Evolutionary conservation across 495 filamentous ascomycete species (phyloP).

Genomic region (Hypoxylon fragiforme): DNA sequence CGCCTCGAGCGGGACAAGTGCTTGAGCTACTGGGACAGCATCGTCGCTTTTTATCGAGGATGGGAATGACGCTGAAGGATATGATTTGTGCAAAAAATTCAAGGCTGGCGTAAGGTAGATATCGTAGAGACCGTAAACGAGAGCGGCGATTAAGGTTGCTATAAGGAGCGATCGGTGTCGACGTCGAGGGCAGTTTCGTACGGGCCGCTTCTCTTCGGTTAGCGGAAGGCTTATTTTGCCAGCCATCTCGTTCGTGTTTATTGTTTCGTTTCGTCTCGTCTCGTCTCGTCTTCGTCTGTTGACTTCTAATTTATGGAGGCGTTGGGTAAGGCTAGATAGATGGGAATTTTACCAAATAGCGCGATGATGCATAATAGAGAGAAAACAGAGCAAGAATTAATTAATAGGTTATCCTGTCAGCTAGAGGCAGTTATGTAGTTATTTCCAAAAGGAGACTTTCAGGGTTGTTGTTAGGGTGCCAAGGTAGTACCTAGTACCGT

Average conservation of each 20-base stretch:
- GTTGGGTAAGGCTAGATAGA: neutral
- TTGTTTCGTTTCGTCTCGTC: no score
- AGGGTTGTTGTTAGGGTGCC: no score
- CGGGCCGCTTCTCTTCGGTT: constrained; percentile 41
- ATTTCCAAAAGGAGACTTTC: no score
- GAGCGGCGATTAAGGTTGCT: constrained; percentile 29
- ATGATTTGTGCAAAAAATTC: constrained; percentile 9
- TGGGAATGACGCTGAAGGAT: constrained; percentile 1
- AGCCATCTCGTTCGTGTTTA: constrained; percentile 29
- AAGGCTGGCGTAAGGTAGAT: constrained; percentile 25
- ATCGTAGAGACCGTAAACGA: constrained; percentile 32
- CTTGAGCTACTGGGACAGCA: constrained; percentile 3
- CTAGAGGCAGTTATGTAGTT: no score
- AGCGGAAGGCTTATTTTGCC: constrained; percentile 33
- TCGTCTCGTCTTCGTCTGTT: neutral
- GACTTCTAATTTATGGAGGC: neutral
- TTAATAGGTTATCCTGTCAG: no score
- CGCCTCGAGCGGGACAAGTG: constrained; percentile 75
- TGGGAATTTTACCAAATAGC: neutral
- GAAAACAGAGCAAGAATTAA: neutral
- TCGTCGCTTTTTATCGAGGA: constrained; percentile 1
- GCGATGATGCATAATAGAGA: neutral
- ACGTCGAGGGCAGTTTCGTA: constrained; percentile 31
- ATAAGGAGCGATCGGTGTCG: constrained; percentile 34
- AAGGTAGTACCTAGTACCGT: no score